These are phyloP conservation scores for Tranzscheliella williamsii DNA, from an alignment of 1,284 basidiomycete genomes.

Conservation along the genomic window DNA sequence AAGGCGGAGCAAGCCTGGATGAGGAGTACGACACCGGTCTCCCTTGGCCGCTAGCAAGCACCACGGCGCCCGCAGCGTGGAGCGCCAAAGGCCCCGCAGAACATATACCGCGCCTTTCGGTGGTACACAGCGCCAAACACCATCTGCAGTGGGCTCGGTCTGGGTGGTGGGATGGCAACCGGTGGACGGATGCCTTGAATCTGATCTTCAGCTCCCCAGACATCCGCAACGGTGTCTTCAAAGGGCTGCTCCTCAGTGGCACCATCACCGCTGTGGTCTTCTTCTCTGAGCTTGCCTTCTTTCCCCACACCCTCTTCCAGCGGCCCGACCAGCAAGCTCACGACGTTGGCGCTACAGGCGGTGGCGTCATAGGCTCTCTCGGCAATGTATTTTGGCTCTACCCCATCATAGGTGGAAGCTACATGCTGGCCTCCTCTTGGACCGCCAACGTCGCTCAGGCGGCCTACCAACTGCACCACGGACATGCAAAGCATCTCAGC, in stretches of 20 bases:
- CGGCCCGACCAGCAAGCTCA: conserved; percentile 6
- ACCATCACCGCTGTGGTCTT: conserved; percentile 48
- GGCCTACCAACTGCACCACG: conserved; percentile 41
- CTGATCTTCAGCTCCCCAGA: conserved; percentile 41
- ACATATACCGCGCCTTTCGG: conserved; percentile 28
- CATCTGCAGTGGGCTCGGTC: conserved; percentile 49
- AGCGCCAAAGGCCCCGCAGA: conserved; percentile 52
- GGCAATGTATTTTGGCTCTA: conserved; percentile 56
- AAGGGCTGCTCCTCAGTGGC: conserved; percentile 52
- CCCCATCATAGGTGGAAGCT: conserved; percentile 54
- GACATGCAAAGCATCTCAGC: conserved; percentile 15
- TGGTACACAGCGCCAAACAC: conserved; percentile 19
- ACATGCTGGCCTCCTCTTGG: conserved; percentile 57
- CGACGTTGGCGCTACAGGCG: conserved; percentile 4
- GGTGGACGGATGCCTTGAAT: conserved; percentile 39
- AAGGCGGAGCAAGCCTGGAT: conserved; percentile 48
- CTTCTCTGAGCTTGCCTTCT: conserved; percentile 55
- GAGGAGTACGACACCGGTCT: conserved; percentile 54
- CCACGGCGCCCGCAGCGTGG: conserved; percentile 31
- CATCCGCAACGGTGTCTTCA: conserved; percentile 48
- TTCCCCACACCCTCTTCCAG: conserved; percentile 50
- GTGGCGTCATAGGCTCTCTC: conserved; percentile 24
- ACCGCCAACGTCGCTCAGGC: conserved; percentile 55
- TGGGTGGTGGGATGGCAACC: conserved; percentile 50
- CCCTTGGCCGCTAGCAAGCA: conserved; percentile 26